Conservation (phyloP, 805 yeast genomes). For the Lachancea mirantina region DNA sequence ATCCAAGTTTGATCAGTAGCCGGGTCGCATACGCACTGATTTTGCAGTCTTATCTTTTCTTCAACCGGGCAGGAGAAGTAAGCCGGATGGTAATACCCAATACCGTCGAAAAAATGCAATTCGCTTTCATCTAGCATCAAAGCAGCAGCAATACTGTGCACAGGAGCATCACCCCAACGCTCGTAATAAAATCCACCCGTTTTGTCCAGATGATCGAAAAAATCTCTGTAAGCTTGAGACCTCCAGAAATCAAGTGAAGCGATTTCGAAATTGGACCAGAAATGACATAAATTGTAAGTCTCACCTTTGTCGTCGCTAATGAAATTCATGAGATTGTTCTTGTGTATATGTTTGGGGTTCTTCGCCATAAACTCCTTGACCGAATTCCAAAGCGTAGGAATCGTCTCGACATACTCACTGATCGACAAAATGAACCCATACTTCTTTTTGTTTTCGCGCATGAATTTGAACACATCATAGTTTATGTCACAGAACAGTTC, state of each 20-base stretch:
- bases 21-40: conserved; percentile 60
- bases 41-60: conserved; percentile 43
- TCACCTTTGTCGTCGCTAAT: conserved; percentile 57
- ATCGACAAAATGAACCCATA: conserved; percentile 66
- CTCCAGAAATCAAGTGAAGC: conserved; percentile 68
- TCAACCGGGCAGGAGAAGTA: conserved; percentile 58
- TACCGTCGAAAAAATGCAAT: conserved; percentile 63
- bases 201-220: conserved; percentile 54
- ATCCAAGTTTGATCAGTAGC: conserved; percentile 60
- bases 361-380: conserved; percentile 39
- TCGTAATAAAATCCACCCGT: conserved; percentile 79
- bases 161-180: conserved; percentile 93
- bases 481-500: conserved; percentile 53
- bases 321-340: conserved; percentile 54
- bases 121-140: conserved; percentile 49
- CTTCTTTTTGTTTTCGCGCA: conserved; percentile 47
- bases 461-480: conserved; percentile 53
- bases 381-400: conserved; percentile 56
- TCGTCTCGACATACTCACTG: conserved; percentile 55
- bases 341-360: conserved; percentile 36
- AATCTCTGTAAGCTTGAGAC: conserved; percentile 46
- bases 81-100: conserved; percentile 71
- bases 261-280: conserved; percentile 75
- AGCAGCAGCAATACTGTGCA: conserved; percentile 73
- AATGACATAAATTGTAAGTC: conserved; percentile 68